Base-by-base conservation (phyloP, 228 moss, liverwort and hornwort species). In the Sphagnum magellanicum region DNA sequence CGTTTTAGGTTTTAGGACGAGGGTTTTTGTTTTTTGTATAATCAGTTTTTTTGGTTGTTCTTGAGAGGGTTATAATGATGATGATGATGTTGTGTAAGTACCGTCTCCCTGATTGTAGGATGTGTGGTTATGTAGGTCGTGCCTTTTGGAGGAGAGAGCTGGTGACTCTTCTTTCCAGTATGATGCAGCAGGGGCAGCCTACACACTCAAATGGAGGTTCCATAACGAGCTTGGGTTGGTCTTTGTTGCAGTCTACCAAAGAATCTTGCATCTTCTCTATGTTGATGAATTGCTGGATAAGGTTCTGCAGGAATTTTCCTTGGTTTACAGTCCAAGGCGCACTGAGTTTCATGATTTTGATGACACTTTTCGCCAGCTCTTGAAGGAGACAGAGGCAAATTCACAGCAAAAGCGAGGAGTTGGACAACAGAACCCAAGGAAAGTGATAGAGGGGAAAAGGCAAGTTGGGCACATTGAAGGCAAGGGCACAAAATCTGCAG, bases 201-300 rank as follows among this genome's bases (percentile, higher is more conserved):
- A 98, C 73, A 98, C 92, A 12, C 83, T 98, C 74, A 98, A 98
- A 74, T 98, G 98, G 98, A 90, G 94, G 66, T 98, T 93, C 75
- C 92, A 98, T 79, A 98, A 98, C 76, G 94, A 98, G 73, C 93
- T 98, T 32, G 93, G 93, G 4, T 81, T 98, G 68, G 94, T 98
- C 66, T 93, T 98, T 70, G 98, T 98, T 74, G 94, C 98, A 17
- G 94, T 94, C 57, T 98, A 94, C 69, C 94, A 98, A 70, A 85
- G 94, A 63, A 89, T 98, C 85, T 77, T 98, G 49, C 93, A 92
- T 76, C 85, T 98, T 51, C 83, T 98, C 14, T 98, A 98, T 62
- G 98, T 98, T 67, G 98, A 98, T 69, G 98, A 98, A 74, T 88
- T 98, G 71, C 79, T 98, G 70, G 87, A 85, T 60, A 87, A 89